Evolutionary conservation across 1,284 basidiomycete genomes (phyloP).

Genomic region (Rhizoctonia solani): DNA sequence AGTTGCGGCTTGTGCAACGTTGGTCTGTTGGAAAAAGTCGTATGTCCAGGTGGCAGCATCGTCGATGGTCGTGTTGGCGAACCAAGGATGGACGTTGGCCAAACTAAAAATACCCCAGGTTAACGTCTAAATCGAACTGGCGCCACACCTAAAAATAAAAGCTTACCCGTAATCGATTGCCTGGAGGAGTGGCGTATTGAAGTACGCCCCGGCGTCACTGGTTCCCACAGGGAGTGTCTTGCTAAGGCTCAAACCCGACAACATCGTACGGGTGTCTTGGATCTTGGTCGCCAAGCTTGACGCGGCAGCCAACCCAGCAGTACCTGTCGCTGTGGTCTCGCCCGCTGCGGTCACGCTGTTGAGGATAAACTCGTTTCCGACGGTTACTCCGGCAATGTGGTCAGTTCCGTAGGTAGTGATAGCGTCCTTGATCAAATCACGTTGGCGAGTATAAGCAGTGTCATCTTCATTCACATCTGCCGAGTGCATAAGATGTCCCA

Average conservation of each 20-base stretch:
- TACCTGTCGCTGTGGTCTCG: constrained; percentile 52
- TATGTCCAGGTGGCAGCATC: constrained; percentile 71
- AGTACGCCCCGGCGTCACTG: constrained; percentile 86
- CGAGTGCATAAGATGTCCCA: neutral
- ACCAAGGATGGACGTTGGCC: constrained; percentile 80
- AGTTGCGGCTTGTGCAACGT: constrained; percentile 57
- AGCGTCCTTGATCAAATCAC: constrained; percentile 64
- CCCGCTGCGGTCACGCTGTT: constrained; percentile 37
- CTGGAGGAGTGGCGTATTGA: constrained; percentile 70
- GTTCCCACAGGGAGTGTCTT: constrained; percentile 77
- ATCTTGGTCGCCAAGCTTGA: constrained; percentile 66
- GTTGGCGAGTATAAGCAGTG: constrained; percentile 73
- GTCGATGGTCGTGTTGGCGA: constrained; percentile 67
- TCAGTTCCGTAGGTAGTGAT: constrained; percentile 78
- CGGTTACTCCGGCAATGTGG: constrained; percentile 78
- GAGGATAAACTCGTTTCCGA: constrained; percentile 48
- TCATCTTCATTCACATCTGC: constrained; percentile 60
- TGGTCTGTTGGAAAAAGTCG: constrained; percentile 60
- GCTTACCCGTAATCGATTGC: constrained; percentile 76
- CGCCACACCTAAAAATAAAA: constrained; percentile 37
- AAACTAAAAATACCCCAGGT: constrained; percentile 41
- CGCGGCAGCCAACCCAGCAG: constrained; percentile 53
- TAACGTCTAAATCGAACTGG: neutral
- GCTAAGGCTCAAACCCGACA: constrained; percentile 53
- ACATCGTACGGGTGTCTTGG: constrained; percentile 60